phyloP scores from a whole-genome alignment of 1,284 basidiomycete species.

The Ustilago crameri region DNA sequence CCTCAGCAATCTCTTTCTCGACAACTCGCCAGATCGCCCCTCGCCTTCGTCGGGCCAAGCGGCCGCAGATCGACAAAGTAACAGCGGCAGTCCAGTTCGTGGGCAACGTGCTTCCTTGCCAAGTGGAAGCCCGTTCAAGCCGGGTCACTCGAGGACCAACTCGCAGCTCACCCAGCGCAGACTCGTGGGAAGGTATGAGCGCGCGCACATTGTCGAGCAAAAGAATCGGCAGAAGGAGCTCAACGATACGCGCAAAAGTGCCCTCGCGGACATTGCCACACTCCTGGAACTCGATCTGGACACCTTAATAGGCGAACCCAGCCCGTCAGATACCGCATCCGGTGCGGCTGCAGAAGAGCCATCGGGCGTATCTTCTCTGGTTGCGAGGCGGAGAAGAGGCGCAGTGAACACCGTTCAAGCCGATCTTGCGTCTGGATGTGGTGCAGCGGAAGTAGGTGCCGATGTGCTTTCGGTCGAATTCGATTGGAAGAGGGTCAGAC shows the following conservation, averaged over 20 bases:
- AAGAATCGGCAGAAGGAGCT: conserved; percentile 57
- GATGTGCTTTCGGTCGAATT: conserved; percentile 57
- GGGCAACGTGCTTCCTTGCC: conserved; percentile 6
- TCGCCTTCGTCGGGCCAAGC: not conserved
- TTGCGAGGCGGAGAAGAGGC: conserved; percentile 34
- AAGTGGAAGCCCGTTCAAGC: conserved; percentile 28
- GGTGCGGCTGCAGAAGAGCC: conserved; percentile 2
- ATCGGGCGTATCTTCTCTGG: conserved; percentile 12
- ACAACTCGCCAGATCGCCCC: conserved; percentile 23
- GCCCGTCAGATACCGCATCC: conserved; percentile 2
- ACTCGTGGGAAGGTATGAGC: conserved; percentile 53
- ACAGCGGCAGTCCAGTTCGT: conserved; percentile 20
- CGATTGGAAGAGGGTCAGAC: conserved; percentile 50
- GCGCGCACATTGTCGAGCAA: conserved; percentile 55
- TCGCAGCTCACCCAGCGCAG: conserved; percentile 45
- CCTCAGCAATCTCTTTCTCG: conserved; percentile 34
- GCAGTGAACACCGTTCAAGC: conserved; percentile 30
- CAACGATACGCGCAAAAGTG: conserved; percentile 51
- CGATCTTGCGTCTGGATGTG: conserved; percentile 55
- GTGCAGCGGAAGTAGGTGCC: conserved; percentile 57
- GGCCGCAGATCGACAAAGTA: conserved; percentile 6
- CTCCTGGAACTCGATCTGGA: conserved; percentile 57
- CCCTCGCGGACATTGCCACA: conserved; percentile 53
- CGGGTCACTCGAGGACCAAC: conserved; percentile 29
- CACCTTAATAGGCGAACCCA: conserved; percentile 46